phyloP scores from a whole-genome alignment of 2,329 filamentous ascomycete species.

The Neocatenulostroma microsporum region DNA sequence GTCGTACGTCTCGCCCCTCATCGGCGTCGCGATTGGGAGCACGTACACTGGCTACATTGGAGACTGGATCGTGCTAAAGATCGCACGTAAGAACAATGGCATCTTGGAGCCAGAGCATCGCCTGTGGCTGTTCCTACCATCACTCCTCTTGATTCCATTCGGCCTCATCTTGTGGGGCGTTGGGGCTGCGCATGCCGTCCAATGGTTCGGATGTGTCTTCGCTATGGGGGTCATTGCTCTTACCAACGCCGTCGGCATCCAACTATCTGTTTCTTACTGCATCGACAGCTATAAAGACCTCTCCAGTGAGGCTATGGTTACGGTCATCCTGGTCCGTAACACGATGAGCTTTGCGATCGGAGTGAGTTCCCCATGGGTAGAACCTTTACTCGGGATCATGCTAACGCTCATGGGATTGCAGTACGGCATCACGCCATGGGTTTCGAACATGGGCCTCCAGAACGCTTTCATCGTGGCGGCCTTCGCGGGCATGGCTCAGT shows the following conservation, averaged over 20 bases:
- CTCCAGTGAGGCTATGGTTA: slow-evolving; percentile 39
- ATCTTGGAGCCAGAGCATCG: slow-evolving; percentile 35
- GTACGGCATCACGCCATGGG: slow-evolving; percentile 46
- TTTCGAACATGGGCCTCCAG: slow-evolving; percentile 35
- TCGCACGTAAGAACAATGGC: slow-evolving; percentile 33
- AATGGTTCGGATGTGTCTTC: slow-evolving; percentile 42
- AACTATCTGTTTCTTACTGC: slow-evolving; percentile 37
- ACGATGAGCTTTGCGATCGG: slow-evolving; percentile 43
- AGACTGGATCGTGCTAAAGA: slow-evolving; percentile 27
- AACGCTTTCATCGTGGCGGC: slow-evolving; percentile 39
- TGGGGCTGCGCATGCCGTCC: slow-evolving; percentile 39
- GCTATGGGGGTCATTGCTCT: slow-evolving; percentile 41
- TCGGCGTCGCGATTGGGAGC: slow-evolving; percentile 31
- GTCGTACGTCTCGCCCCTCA: slow-evolving; percentile 29
- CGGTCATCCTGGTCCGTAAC: slow-evolving; percentile 41
- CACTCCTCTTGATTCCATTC: slow-evolving; percentile 38
- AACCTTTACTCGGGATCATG: slow-evolving; percentile 29
- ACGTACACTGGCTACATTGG: slow-evolving; percentile 31
- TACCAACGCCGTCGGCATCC: slow-evolving; percentile 36
- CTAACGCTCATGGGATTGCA: too few relatives aligned
- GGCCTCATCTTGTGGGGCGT: slow-evolving; percentile 46
- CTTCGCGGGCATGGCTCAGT: slow-evolving; percentile 36
- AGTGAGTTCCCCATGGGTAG: slow-evolving; percentile 28
- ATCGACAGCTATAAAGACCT: slow-evolving; percentile 41
- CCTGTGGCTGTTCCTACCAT: slow-evolving; percentile 34